These are phyloP conservation scores for Tetrahymena borealis DNA, from an alignment of 73 alveolate genomes.

Conservation along the genomic window DNA sequence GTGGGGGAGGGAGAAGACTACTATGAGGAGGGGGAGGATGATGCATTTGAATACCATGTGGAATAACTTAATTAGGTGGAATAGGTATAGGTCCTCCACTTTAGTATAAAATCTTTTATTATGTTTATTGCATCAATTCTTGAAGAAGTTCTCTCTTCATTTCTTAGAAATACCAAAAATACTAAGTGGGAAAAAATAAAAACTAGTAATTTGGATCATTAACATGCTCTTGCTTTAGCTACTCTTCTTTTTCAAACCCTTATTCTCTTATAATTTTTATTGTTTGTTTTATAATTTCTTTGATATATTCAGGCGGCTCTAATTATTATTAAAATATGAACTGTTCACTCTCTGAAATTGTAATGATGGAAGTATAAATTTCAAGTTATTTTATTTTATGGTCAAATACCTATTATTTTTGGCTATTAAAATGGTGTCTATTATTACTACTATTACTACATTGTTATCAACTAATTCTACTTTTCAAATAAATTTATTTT, in stretches of 20 bases:
- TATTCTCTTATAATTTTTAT: background rate
- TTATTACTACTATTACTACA: background rate
- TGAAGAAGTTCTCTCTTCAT: background rate
- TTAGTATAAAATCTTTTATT: background rate
- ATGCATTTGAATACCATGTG: background rate
- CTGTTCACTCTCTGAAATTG: background rate
- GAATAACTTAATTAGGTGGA: background rate
- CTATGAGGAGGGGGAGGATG: background rate
- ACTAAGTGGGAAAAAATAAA: background rate
- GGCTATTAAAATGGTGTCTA: background rate
- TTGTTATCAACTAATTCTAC: too few species aligned
- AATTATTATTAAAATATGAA: background rate
- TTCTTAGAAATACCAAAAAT: background rate
- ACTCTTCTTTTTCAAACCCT: background rate
- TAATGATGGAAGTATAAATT: background rate
- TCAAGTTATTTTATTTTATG: background rate
- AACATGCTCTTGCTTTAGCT: background rate
- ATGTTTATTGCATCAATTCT: background rate
- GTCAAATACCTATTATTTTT: background rate
- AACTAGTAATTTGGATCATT: background rate
- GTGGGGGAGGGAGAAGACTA: background rate
- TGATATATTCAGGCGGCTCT: conserved; percentile 3
- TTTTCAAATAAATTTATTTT: too few species aligned
- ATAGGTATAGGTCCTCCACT: background rate
- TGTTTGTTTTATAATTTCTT: background rate